Base-by-base conservation (phyloP, 257 asterid genomes). In the Mentha longifolia region DNA sequence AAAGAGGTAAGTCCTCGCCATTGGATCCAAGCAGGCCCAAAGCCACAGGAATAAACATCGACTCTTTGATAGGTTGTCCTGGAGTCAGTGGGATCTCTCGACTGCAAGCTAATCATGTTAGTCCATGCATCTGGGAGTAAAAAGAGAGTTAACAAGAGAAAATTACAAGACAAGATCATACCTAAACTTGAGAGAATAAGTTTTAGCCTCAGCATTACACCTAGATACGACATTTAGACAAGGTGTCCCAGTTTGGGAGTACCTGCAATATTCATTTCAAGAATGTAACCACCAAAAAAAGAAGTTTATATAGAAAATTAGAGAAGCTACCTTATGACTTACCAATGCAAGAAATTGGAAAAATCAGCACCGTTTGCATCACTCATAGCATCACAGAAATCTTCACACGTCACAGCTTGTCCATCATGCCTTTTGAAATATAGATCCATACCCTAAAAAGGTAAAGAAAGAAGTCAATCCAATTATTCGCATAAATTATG, bases 231-330 rank as follows among this genome's bases (percentile, higher is more conserved):
- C 97, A 70, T 83, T 88, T 79, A 95, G 81, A 59, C 60, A 76
- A 70, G 99, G 98, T 8, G 99, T 92, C 60, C 99, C 99, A 62
- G 99, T 98, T 84, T 95, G 98, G 14, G 99, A 92, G 76, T 95
- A 95, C 99, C 99, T 95, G 77, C 66, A 79, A 54, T 80, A 58
- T 75, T 59, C 52, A 46, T 62, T 76, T 35, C 19, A 70, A 61
- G 61, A 63, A 30, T 2, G 17, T 69, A 51, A 54, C 55, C 73
- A 74, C 74, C 58, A 25, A n/a, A n/a, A n/a, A n/a, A n/a, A 56
- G 2, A 11, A 65, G 56, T 15, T 31, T 33, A 46, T 11, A 61
- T 58, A 19, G 39, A 64, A 54, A 68, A 67, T 62, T 39, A 14
- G 82, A 59, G 54, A 61, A 61, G 82, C 66, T 58, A 66, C 61